Base-by-base conservation (phyloP, 2,329 filamentous ascomycete genomes). In the Seiridium unicorne region DNA sequence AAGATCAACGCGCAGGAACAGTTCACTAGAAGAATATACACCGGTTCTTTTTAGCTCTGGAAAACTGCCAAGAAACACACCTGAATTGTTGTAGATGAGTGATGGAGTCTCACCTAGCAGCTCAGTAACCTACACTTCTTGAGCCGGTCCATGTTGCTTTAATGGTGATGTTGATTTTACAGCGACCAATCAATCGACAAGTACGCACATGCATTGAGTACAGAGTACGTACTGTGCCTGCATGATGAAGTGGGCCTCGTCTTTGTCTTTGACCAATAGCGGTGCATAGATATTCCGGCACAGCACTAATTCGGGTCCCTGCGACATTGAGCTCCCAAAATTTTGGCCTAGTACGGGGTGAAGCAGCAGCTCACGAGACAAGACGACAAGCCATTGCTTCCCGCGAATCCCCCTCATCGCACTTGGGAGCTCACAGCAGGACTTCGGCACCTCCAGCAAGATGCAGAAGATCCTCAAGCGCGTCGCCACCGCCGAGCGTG, bases 401-500 rank as follows among this genome's bases (percentile, higher is more conserved):
- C 38, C 56, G 46, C 18, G 44, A 44, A 53, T 38, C 31, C 10
- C 34, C 11, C 13, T 8, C 49, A 42, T 31, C 7, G 38, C 36
- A 42, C 9, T 31, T 34, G 31, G 48, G 11, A 35, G n/a, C 44
- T n/a, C 26, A 26, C n/a, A 8, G 13, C 44, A 9, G 48, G 18
- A 5, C 26, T 42, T 49, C 55, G 11, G 9, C 55, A 47, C 31
- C 53, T 44, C n/a, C 32, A 26, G 38, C 6, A 32, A 40, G 5
- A 73, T 73, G 72, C 69, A 73, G 64, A 73, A 73, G 65, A 68
- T 73, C 63, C 65, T 71, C 63, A 65, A 67, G 63, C 72, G 72
- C 55, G 72, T 73, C 60, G 69, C 67, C 63, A 73, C 75, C 60
- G 73, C 75, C 59, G 72, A 76, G 69, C 73, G 75, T 62, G 72